Conservation (phyloP, 2,329 filamentous ascomycete genomes). For the Colletotrichum sp. region DNA sequence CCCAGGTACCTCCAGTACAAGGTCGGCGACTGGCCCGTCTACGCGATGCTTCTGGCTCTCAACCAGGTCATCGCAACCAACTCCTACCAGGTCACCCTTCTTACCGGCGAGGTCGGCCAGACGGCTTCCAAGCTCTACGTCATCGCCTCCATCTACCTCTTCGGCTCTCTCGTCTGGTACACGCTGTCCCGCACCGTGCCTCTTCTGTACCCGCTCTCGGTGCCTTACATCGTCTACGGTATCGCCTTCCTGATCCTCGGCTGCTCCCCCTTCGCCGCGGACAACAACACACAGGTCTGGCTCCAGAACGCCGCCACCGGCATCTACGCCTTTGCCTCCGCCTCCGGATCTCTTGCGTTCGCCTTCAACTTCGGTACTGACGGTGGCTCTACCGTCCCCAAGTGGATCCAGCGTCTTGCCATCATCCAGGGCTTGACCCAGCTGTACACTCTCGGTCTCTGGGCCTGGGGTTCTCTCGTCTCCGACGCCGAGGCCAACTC, state of each 20-base stretch:
- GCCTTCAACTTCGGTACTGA: slow-evolving; percentile 71
- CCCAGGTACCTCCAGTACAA: slow-evolving; percentile 49
- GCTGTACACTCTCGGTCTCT: slow-evolving; percentile 68
- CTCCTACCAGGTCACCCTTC: slow-evolving; percentile 71
- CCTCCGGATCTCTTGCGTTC: slow-evolving; percentile 69
- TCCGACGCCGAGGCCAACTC: slow-evolving; percentile 16
- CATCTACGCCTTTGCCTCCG: slow-evolving; percentile 66
- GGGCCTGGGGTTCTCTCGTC: slow-evolving; percentile 64
- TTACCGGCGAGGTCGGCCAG: slow-evolving; percentile 68
- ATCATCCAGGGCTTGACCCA: slow-evolving; percentile 72
- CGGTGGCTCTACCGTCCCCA: slow-evolving; percentile 64
- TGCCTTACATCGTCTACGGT: slow-evolving; percentile 68
- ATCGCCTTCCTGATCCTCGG: slow-evolving; percentile 67
- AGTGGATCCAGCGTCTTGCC: slow-evolving; percentile 71
- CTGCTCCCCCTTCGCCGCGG: slow-evolving; percentile 57
- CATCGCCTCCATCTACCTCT: slow-evolving; percentile 63
- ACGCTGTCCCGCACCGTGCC: slow-evolving; percentile 62
- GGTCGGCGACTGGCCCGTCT: slow-evolving; percentile 67
- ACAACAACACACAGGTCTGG: slow-evolving; percentile 41
- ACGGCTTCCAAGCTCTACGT: slow-evolving; percentile 63
- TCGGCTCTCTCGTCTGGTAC: slow-evolving; percentile 67
- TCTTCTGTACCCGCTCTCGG: slow-evolving; percentile 59
- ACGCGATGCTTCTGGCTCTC: slow-evolving; percentile 64
- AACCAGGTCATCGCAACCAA: slow-evolving; percentile 70
- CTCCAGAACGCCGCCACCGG: slow-evolving; percentile 66